A percentile compares a stretch with the other conserved stretches of the same genome.
Conservation (phyloP, 129 eudicot species). For the Flaveria bidentis region DNA sequence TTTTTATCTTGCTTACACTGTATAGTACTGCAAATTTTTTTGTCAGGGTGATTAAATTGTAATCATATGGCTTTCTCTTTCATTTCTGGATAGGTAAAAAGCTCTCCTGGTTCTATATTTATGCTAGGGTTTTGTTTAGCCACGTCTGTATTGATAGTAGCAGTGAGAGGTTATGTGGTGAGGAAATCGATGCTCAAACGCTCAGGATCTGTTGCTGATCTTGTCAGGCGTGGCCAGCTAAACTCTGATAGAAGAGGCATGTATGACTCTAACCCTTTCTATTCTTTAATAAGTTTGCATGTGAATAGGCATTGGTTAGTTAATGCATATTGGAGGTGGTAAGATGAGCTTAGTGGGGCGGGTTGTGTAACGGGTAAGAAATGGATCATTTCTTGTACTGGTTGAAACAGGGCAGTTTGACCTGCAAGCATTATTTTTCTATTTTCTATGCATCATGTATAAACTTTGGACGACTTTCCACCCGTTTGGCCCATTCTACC, state of each 20-base stretch:
- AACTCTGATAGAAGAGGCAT: slow-evolving; percentile 99
- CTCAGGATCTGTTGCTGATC: slow-evolving; percentile 96
- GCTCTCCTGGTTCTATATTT: slow-evolving; percentile 39
- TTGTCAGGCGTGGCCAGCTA: slow-evolving; percentile 97
- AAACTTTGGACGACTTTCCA: not conserved
- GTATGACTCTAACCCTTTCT: slow-evolving; percentile 58
- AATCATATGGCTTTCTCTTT: slow-evolving; percentile 5
- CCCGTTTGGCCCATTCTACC: not conserved
- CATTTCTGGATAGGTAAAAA: slow-evolving; percentile 45
- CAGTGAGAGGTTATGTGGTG: slow-evolving; percentile 48
- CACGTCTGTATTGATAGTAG: slow-evolving; percentile 51
- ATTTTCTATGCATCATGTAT: not conserved
- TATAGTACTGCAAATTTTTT: not conserved
- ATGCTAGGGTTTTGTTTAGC: slow-evolving; percentile 59
- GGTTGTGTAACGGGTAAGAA: not conserved
- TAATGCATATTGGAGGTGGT: not conserved
- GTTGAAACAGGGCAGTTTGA: not conserved
- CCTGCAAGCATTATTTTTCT: not conserved
- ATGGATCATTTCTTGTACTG: not conserved
- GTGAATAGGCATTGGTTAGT: not conserved
- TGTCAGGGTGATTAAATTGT: not conserved
- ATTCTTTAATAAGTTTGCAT: not conserved
- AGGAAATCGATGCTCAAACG: slow-evolving; percentile 49
- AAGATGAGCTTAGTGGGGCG: not conserved
- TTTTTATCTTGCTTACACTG: not conserved